Base-by-base conservation (phyloP, 192 early-diverging fungal genomes). In the Helicostylum pulchrum region DNA sequence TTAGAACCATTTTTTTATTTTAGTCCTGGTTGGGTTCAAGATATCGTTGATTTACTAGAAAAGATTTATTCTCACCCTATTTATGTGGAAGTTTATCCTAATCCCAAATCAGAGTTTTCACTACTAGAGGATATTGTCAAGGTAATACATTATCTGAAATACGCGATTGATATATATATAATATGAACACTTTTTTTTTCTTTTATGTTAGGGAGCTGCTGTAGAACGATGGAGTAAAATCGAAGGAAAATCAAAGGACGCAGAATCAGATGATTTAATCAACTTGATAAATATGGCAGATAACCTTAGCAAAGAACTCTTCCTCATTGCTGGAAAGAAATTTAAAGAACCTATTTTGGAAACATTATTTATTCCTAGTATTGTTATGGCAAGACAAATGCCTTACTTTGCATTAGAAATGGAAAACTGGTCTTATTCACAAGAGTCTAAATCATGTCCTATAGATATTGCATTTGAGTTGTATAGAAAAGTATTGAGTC, bases 351-450 rank as follows among this genome's bases (percentile, higher is more conserved):
- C 57, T 19, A 55, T 70, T 39, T 11, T 26, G 50, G 69, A 60
- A 5, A 50, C 61, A 12, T 10, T 79, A 1, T 65, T 63, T 8
- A 36, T 85, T 23, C 64, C 76, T 8, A 58, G 74, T 5, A 77
- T 85, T 50, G 78, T 82, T 1, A 69, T 83, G 43, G 70, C 75
- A 32, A 77, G 72, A 48, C 80, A 85, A 46, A 72, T 83, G 51
- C 73, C 77, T 11, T 79, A 81, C 39, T 83, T 81, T 73, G 77
- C 78, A 1, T 66, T 79, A 10, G 67, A 83, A 50, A 81, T 85
- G 74, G 79, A 85, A 32, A 83, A 83, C 36, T 78, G 77, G 74
- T 67, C 79, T 21, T 68, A 75, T 56, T 72, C 75, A 53, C 31
- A 59, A 42, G 72, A 77, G 49, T 75, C 73, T 19, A 64, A 62